Evolutionary conservation across 139 green algal species (phyloP).

Genomic region (Gonium pectorale): DNA sequence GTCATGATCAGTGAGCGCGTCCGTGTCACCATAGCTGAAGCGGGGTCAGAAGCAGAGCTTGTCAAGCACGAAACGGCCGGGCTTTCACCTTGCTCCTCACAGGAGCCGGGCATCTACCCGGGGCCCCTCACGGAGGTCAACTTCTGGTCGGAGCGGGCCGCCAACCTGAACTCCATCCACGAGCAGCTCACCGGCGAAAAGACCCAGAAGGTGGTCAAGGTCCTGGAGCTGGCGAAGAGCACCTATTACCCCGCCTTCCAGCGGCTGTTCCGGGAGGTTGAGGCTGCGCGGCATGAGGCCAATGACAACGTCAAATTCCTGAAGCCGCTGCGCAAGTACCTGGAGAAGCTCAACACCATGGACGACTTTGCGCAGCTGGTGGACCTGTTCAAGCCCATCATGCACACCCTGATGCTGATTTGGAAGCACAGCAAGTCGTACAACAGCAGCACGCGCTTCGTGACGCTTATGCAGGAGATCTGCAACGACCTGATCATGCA

Average conservation of each 20-base stretch:
- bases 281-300: conserved; percentile 73
- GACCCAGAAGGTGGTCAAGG: conserved; percentile 79
- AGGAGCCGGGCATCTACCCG: conserved; percentile 65
- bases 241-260: conserved; percentile 88
- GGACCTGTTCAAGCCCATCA: conserved; percentile 87
- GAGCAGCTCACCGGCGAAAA: conserved; percentile 81
- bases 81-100: no score
- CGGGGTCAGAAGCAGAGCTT: no score
- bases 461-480: conserved; percentile 88
- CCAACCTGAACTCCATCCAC: conserved; percentile 87
- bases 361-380: conserved; percentile 84
- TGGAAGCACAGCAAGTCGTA: conserved; percentile 91
- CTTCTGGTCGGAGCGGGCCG: conserved; percentile 88
- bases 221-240: conserved; percentile 81
- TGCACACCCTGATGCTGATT: conserved; percentile 92
- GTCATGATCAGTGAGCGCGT: no score
- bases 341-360: conserved; percentile 87
- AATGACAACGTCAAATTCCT: conserved; percentile 88
- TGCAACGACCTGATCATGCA: conserved; percentile 94
- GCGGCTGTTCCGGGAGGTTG: conserved; percentile 66
- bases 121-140: conserved; percentile 89
- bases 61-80: no score
- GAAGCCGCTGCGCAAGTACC: conserved; percentile 75
- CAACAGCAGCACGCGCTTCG: conserved; percentile 82
- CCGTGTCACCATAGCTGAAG: no score